Conservation (phyloP, 2,329 filamentous ascomycete species). For the Monilinia laxa region DNA sequence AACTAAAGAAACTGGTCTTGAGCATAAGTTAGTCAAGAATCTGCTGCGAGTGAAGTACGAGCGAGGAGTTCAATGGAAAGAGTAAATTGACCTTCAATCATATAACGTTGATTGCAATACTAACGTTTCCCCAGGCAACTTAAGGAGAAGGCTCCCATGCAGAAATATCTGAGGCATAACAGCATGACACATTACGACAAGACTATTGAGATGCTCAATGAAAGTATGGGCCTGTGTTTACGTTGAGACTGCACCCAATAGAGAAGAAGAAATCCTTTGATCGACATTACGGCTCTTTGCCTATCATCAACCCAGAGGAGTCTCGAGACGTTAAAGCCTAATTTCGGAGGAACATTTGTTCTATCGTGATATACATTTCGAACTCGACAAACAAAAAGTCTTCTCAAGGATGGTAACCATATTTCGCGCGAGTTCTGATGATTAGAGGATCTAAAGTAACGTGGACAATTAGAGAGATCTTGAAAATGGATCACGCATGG, state of each 20-base stretch:
- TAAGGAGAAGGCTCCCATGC: constrained; percentile 17
- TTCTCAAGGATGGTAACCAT: neutral
- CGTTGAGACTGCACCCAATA: constrained; percentile 43
- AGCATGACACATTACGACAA: constrained; percentile 60
- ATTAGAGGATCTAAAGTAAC: neutral
- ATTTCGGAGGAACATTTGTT: neutral
- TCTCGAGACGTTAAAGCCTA: neutral
- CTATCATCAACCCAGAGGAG: neutral
- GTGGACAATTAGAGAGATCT: neutral
- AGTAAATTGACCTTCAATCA: constrained; percentile 4
- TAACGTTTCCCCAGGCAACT: constrained; percentile 1
- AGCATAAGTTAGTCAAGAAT: constrained; percentile 72
- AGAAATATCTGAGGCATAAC: constrained; percentile 33
- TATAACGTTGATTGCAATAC: neutral
- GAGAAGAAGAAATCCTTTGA: neutral
- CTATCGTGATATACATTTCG: neutral
- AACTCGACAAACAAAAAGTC: neutral
- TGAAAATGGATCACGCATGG: neutral
- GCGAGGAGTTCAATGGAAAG: constrained; percentile 23
- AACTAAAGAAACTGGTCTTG: constrained; percentile 60
- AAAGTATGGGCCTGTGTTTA: constrained; percentile 66
- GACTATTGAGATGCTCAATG: constrained; percentile 72
- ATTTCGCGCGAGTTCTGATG: neutral
- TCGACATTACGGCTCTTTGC: neutral
- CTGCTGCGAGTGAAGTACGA: constrained; percentile 51